A percentile compares a stretch with the other conserved stretches of the same genome.
Evolutionary conservation across 2,329 filamentous ascomycete species (phyloP).

Genomic region (Sporothrix phasma): DNA sequence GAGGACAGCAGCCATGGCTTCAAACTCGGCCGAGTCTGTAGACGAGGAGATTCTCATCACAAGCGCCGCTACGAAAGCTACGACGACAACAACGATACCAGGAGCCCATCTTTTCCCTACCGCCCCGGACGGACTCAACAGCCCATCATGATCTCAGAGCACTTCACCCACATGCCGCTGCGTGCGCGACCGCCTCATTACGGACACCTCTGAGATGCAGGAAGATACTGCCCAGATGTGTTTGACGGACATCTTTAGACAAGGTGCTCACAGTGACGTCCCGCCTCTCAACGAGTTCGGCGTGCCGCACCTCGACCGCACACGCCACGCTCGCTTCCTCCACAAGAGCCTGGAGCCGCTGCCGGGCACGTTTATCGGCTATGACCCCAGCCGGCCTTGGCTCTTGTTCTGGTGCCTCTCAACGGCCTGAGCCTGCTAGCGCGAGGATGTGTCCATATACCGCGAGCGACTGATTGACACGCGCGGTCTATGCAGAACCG

Average conservation of each 20-base stretch:
- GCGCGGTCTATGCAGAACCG: slow-evolving; percentile 70
- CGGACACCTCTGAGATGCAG: slow-evolving; percentile 59
- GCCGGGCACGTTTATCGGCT: slow-evolving; percentile 58
- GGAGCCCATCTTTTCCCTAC: neutral
- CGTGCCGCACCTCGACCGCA: slow-evolving; percentile 62
- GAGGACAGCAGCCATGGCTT: slow-evolving; percentile 10
- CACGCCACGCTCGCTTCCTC: slow-evolving; percentile 52
- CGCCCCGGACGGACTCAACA: neutral
- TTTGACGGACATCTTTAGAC: slow-evolving; percentile 55
- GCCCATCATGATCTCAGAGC: slow-evolving; percentile 36
- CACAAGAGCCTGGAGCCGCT: slow-evolving; percentile 49
- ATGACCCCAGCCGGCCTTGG: slow-evolving; percentile 89
- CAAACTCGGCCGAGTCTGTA: slow-evolving; percentile 1
- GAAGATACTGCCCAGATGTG: slow-evolving; percentile 58
- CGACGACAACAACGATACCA: neutral
- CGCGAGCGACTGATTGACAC: slow-evolving; percentile 63
- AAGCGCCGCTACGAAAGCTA: neutral
- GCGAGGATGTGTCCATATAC: slow-evolving; percentile 61
- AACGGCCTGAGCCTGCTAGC: slow-evolving; percentile 64
- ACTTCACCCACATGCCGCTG: slow-evolving; percentile 49
- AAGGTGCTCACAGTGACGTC: slow-evolving; percentile 35
- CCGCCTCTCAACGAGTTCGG: slow-evolving; percentile 58
- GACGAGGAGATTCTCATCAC: slow-evolving; percentile 13
- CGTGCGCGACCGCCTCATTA: slow-evolving; percentile 57
- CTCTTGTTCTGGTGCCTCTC: slow-evolving; percentile 87